Conservation (phyloP, 352 stramenopile species). For the Phytophthora multivora region DNA sequence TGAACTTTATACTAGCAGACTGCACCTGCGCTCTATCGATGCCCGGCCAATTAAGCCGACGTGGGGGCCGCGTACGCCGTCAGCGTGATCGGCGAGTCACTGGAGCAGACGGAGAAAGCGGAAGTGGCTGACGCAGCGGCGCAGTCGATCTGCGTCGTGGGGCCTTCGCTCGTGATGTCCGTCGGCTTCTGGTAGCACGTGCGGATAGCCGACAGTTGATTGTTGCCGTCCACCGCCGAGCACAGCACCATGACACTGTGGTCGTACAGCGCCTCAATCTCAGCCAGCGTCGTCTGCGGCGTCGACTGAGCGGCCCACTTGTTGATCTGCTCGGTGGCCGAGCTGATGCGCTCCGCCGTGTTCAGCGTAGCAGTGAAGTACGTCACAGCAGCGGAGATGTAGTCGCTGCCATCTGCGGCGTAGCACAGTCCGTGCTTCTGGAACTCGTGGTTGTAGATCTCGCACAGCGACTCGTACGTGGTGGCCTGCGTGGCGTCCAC, state of each 20-base stretch:
- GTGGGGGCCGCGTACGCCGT: conserved; percentile 42
- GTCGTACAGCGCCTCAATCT: conserved; percentile 59
- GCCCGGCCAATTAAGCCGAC: conserved; percentile 9
- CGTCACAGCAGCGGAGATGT: conserved; percentile 52
- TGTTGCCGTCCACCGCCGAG: conserved; percentile 54
- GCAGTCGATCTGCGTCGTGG: conserved; percentile 60
- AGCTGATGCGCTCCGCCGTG: conserved; percentile 43
- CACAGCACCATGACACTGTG: conserved; percentile 73
- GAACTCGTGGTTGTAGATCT: conserved; percentile 88
- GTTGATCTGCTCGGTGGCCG: conserved; percentile 63
- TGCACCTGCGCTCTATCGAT: conserved; percentile 2
- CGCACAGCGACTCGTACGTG: conserved; percentile 67
- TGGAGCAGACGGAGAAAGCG: conserved; percentile 47
- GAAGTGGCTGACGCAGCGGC: conserved; percentile 25
- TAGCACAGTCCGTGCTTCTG: conserved; percentile 88
- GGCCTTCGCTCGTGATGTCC: conserved; percentile 40
- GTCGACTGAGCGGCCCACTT: conserved; percentile 43
- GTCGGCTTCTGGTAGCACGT: conserved; percentile 65
- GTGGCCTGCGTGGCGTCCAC: conserved; percentile 63
- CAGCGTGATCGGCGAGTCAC: conserved; percentile 49
- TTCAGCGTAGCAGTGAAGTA: conserved; percentile 75
- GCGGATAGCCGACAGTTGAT: conserved; percentile 70
- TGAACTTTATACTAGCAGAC: conserved; percentile 21
- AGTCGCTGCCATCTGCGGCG: conserved; percentile 55
- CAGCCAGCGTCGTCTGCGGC: conserved; percentile 41